Base-by-base conservation (phyloP, 176 grass and related monocot genomes). In the Carex scoparia region DNA sequence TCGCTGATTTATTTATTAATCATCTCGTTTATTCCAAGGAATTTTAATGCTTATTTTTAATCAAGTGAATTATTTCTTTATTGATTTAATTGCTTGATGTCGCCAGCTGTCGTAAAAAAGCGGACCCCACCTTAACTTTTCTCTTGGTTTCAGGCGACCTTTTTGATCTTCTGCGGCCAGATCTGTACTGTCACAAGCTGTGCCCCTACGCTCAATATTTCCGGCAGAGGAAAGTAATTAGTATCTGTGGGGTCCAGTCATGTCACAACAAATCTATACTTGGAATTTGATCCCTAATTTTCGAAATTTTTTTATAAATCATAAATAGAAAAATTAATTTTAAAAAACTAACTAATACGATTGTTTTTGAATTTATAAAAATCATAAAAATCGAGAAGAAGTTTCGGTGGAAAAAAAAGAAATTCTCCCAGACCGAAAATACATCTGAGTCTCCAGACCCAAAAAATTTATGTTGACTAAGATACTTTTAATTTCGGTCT, bases 11-110 rank as follows among this genome's bases (percentile, higher is more conserved):
- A 18, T 78, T 57, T 35, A 58, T 57, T 79, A 58, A 18, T 33
- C 10, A 3, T 57, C 53, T 35, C 74, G 53, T 79, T 58, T 57
- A 58, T 58, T 33, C 23, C 53, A 79, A 58, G 54, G 51, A 58
- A 57, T 57, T 7, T 78, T 33, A 57, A 18, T 58, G 74, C 51
- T 31, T 33, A 18, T 10, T 35, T 57, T 56, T 30, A 30, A 79
- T 79, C 14, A 44, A 57, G 12, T 0, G 35, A 15, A 65, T 23
- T 83, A 33, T 0, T 77, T 75, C 32, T 83, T 69, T 19, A 54
- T 79, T 18, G 46, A 79, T 13, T 79, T 75, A 57, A 79, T 58
- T 79, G 30, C 53, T 79, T 33, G 51, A 37, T 79, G 74, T 58
- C 54, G 74, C 74, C 53, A 79, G 74, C 31, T 79, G 74, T 57